Percentiles rank a stretch among this genome's conserved stretches.
Evolutionary conservation across 208 protist species (phyloP).

Genomic region (Tritrichomonas foetus): DNA sequence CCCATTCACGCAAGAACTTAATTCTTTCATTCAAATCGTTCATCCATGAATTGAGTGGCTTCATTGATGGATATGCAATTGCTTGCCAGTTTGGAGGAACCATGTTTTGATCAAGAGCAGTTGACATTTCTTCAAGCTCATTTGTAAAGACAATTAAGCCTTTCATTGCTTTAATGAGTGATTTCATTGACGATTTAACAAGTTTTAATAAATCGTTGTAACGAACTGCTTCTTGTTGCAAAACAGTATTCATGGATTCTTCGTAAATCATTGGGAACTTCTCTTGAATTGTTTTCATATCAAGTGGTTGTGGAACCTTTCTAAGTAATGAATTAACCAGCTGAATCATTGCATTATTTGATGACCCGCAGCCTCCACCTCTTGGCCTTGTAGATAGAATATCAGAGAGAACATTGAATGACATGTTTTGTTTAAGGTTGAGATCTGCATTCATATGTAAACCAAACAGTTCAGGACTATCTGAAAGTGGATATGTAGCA

Average conservation of each 20-base stretch:
- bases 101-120: slow-evolving; percentile 83
- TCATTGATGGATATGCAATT: slow-evolving; percentile 83
- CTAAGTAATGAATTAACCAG: neutral
- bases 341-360: neutral
- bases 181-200: slow-evolving; percentile 77
- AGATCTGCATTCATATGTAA: slow-evolving; percentile 25
- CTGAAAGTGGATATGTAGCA: slow-evolving; percentile 28
- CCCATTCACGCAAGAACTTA: slow-evolving; percentile 61
- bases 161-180: slow-evolving; percentile 82
- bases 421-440: neutral
- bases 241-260: slow-evolving; percentile 95
- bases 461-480: slow-evolving; percentile 35
- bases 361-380: neutral
- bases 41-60: slow-evolving; percentile 74
- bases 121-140: slow-evolving; percentile 82
- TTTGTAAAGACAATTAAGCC: slow-evolving; percentile 92
- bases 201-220: slow-evolving; percentile 67
- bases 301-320: slow-evolving; percentile 36
- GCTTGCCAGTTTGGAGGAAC: slow-evolving; percentile 80
- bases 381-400: neutral
- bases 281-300: slow-evolving; percentile 48
- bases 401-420: neutral
- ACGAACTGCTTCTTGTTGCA: slow-evolving; percentile 89
- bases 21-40: slow-evolving; percentile 60
- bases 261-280: slow-evolving; percentile 84